Percentiles rank a stretch among this genome's conserved stretches.
Conservation (phyloP, 352 stramenopile species). For the Phytophthora sansomeana region DNA sequence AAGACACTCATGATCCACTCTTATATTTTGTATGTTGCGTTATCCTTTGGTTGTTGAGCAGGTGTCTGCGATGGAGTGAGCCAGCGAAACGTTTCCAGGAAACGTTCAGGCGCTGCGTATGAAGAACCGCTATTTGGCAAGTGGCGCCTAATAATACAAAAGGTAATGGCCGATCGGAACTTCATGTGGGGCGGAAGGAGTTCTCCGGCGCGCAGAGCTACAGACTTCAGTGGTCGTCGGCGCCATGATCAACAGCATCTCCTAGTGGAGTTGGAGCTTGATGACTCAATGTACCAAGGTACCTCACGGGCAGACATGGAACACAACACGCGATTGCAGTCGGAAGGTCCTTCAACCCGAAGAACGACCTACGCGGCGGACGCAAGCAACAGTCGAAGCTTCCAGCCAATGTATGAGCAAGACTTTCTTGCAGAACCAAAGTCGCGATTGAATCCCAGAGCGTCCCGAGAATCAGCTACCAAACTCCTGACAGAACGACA, state of each 20-base stretch:
- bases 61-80: constrained; percentile 10
- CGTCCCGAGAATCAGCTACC: constrained; percentile 11
- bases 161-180: constrained; percentile 29
- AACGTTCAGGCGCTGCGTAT: constrained; percentile 5
- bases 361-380: constrained; percentile 6
- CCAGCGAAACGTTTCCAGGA: constrained; percentile 25
- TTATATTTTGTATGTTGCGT: constrained; percentile 11
- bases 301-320: constrained; percentile 11
- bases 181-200: constrained; percentile 14
- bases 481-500: constrained; percentile 20
- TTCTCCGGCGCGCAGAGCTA: constrained; percentile 6
- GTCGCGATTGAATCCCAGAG: constrained; percentile 10
- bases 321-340: constrained; percentile 6
- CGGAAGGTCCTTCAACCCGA: background rate
- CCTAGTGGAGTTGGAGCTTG: constrained; percentile 73
- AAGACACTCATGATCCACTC: constrained; percentile 16
- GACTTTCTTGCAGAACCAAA: constrained; percentile 13
- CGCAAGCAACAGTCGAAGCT: constrained; percentile 4
- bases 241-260: constrained; percentile 53
- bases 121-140: constrained; percentile 19
- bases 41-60: constrained; percentile 14
- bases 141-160: constrained; percentile 28
- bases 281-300: constrained; percentile 52
- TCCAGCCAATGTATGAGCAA: constrained; percentile 24
- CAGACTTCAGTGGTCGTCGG: constrained; percentile 28